Base-by-base conservation (phyloP, 805 yeast species). In the Millerago galiae region DNA sequence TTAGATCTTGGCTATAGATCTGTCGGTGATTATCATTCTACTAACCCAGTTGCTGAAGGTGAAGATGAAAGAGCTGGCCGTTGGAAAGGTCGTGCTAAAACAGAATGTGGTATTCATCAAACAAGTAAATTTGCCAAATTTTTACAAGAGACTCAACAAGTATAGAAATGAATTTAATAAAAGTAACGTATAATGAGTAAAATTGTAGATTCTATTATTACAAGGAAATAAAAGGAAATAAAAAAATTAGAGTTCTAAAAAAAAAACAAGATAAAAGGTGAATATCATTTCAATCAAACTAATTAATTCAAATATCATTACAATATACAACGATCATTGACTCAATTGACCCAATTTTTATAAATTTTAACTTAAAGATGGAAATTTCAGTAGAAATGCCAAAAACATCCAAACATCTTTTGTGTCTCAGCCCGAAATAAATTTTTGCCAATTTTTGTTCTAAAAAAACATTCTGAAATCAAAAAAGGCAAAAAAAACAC, bases 1-100 rank as follows among this genome's bases (percentile, higher is more conserved):
- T 66, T 91, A 30, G 91, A 89, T 61, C 66, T 79, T 43, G 97
- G 97, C 1, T 91, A 90, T 63, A 81, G 88, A 56, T 86, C 96
- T 1, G 76, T 91, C 13, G 98, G 98, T 2, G 98, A 91, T 62
- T 91, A 90, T 76, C 98, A 91, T 62, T 86, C 95, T 1, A 91
- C 98, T 0, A 79, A 66, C 26, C 97, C 98, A 2, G 95, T 87
- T 10, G 73, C 67, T 8, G 96, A 84, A 35, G 96, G 95, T 9
- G 97, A 88, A 59, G 97, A 91, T 58, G 98, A 91, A 62, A 75
- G 98, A 50, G 79, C 93, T n/a, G 98, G 98, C 1, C 76, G 98
- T 56, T 91, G 98, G 98, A 83, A 84, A 68, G 97, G 96, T 2
- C 75, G 83, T 59, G 73, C 79, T 10, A 91, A 91, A 68, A 88